Evolutionary conservation across 2,329 filamentous ascomycete species (phyloP).

Genomic region (Cryphonectria nitschkei): DNA sequence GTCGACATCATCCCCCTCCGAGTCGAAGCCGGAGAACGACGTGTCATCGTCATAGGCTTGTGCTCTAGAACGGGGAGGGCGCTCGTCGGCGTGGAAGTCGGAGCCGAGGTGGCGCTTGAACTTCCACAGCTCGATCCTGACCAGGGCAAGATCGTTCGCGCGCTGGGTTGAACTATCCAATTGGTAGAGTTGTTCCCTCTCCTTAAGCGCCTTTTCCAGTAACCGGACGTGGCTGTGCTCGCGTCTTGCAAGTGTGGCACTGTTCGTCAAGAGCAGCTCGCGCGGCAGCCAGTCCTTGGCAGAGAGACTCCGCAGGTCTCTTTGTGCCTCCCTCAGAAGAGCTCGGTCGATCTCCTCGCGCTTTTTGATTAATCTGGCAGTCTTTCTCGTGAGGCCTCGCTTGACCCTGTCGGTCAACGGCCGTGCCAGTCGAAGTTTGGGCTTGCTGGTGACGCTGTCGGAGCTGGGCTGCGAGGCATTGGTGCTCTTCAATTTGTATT

Average conservation of each 20-base stretch:
- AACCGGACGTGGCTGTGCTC: slow-evolving; percentile 30
- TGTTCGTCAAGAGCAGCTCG: slow-evolving; percentile 28
- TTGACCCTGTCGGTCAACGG: slow-evolving; percentile 30
- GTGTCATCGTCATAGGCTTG: background rate
- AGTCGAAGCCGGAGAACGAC: background rate
- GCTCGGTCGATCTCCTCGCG: slow-evolving; percentile 31
- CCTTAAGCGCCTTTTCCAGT: slow-evolving; percentile 20
- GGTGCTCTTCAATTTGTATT: background rate
- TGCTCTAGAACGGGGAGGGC: background rate
- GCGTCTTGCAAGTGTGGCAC: slow-evolving; percentile 24
- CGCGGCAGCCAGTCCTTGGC: slow-evolving; percentile 27
- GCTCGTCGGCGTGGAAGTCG: slow-evolving; percentile 21
- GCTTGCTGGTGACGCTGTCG: background rate
- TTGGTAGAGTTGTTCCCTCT: slow-evolving; percentile 28
- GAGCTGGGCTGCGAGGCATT: background rate
- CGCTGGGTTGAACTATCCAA: slow-evolving; percentile 28
- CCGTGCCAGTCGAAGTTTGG: slow-evolving; percentile 24
- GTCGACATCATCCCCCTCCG: background rate
- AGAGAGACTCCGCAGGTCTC: slow-evolving; percentile 8
- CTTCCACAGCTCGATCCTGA: slow-evolving; percentile 28
- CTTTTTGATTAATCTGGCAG: slow-evolving; percentile 30
- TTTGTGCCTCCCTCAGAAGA: slow-evolving; percentile 27
- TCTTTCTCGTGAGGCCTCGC: slow-evolving; percentile 26
- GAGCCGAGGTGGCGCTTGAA: slow-evolving; percentile 33
- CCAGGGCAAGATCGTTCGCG: slow-evolving; percentile 29